Evolutionary conservation across 2,329 filamentous ascomycete genomes (phyloP).

Genomic region (Aspergillus cejpii): DNA sequence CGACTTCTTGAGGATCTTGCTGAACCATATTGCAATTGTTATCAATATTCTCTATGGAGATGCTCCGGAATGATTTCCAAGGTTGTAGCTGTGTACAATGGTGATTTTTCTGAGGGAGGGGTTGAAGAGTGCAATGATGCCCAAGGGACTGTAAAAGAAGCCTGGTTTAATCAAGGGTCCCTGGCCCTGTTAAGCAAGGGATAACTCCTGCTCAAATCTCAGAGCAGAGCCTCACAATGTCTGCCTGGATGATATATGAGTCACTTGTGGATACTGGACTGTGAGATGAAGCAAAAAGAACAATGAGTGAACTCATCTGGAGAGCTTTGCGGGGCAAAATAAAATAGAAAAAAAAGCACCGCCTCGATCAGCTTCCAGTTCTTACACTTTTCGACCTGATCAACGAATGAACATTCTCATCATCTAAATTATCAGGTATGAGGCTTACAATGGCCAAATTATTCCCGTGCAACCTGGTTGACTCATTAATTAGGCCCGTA

Average conservation of each 20-base stretch:
- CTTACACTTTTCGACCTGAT: neutral
- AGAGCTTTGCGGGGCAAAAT: neutral
- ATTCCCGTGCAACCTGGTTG: neutral
- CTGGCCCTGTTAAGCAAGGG: neutral
- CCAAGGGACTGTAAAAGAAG: neutral
- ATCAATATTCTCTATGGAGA: neutral
- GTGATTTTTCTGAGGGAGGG: neutral
- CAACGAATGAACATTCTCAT: neutral
- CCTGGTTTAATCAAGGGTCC: neutral
- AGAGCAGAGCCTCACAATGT: neutral
- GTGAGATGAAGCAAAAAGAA: neutral
- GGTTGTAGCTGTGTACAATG: neutral
- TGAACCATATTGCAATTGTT: conserved; percentile 46
- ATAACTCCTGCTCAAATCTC: neutral
- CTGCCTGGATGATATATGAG: neutral
- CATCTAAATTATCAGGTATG: neutral
- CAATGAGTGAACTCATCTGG: neutral
- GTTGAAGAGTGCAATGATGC: neutral
- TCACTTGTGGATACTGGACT: neutral
- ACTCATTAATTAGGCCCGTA: conserved; percentile 6
- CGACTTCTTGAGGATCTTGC: conserved; percentile 64
- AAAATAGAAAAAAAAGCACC: neutral
- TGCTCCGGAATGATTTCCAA: neutral
- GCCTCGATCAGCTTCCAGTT: neutral
- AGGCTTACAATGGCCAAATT: neutral